These are phyloP conservation scores for Ustanciosporium gigantosporum DNA, from an alignment of 1,284 basidiomycete genomes.

Conservation along the genomic window DNA sequence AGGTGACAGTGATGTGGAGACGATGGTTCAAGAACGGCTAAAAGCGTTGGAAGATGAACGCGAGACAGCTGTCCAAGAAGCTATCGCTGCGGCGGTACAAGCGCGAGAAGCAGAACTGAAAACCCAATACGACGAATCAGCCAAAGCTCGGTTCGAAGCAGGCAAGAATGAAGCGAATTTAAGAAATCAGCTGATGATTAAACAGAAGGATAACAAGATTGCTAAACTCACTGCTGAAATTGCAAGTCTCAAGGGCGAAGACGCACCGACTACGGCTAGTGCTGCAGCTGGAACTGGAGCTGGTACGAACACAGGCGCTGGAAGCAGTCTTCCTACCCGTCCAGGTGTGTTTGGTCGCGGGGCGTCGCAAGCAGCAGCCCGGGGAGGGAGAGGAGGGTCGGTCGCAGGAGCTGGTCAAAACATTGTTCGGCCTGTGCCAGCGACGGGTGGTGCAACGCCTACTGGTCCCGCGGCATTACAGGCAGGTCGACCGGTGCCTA, in stretches of 20 bases:
- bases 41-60: constrained; percentile 40
- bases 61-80: constrained; percentile 23
- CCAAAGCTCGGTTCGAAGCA: constrained; percentile 55
- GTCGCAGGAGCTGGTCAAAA: neutral
- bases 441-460: neutral
- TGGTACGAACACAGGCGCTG: constrained; percentile 1
- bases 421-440: neutral
- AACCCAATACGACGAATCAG: constrained; percentile 43
- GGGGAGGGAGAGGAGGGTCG: neutral
- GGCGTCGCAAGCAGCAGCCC: constrained; percentile 17
- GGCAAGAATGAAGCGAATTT: constrained; percentile 59
- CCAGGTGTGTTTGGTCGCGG: constrained; percentile 35
- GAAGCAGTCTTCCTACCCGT: constrained; percentile 4
- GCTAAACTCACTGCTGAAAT: constrained; percentile 53
- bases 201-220: constrained; percentile 58
- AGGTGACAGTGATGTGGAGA: constrained; percentile 19
- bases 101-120: constrained; percentile 52
- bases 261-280: neutral
- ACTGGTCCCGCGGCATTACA: neutral
- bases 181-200: constrained; percentile 56
- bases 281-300: constrained; percentile 1
- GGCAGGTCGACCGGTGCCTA: constrained; percentile 17
- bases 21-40: constrained; percentile 27
- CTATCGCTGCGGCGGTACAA: constrained; percentile 42
- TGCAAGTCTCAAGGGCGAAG: constrained; percentile 50